Conservation (phyloP, 495 filamentous ascomycete species). For the Lindgomyces ingoldianus region DNA sequence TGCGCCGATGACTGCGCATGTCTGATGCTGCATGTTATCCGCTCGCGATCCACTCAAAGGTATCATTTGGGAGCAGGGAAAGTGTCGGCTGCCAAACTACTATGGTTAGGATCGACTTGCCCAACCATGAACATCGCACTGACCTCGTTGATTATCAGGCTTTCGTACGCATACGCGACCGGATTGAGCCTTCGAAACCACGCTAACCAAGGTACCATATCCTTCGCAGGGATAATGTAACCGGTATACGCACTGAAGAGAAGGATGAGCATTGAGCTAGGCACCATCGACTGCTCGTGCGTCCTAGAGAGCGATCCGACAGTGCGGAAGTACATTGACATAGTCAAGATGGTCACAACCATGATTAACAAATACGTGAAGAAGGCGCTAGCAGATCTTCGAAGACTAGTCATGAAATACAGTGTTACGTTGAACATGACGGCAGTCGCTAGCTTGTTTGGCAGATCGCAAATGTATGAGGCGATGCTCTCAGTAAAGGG, state of each 20-base stretch:
- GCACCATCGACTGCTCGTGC: constrained; percentile 13
- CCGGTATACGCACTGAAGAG: constrained; percentile 16
- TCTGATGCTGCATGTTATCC: neutral
- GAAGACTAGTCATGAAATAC: constrained; percentile 25
- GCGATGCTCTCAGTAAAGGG: constrained; percentile 11
- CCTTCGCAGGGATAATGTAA: constrained; percentile 14
- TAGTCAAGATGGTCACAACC: constrained; percentile 2
- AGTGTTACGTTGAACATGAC: constrained; percentile 15
- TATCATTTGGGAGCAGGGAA: constrained; percentile 18
- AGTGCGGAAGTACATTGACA: constrained; percentile 22
- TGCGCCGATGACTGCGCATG: constrained; percentile 18
- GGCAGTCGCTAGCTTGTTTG: constrained; percentile 7
- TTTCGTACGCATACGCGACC: constrained; percentile 19
- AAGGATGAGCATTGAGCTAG: constrained; percentile 2
- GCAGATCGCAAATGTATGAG: constrained; percentile 10
- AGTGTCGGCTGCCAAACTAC: constrained; percentile 18
- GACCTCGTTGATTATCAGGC: constrained; percentile 30
- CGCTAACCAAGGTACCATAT: constrained; percentile 16
- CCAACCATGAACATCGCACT: neutral
- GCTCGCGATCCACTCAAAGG: constrained; percentile 3
- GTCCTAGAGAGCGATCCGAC: constrained; percentile 12
- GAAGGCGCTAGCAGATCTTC: constrained; percentile 8
- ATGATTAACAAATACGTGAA: constrained; percentile 11
- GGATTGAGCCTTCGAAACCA: constrained; percentile 24
- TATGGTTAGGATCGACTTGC: neutral